Conservation (phyloP, 345 rosid genomes). For the Corymbia maculata region DNA sequence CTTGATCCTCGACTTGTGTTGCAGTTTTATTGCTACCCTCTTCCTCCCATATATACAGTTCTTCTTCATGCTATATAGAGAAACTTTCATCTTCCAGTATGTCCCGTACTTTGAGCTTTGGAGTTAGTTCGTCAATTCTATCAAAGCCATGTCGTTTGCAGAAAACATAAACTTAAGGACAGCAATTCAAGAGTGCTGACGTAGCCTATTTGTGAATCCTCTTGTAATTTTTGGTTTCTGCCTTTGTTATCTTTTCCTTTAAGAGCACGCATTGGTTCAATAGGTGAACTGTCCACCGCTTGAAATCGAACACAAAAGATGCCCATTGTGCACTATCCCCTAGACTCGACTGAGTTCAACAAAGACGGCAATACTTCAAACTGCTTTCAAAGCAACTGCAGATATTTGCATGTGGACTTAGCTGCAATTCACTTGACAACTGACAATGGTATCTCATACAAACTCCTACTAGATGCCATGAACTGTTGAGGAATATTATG, state of each 20-base stretch:
- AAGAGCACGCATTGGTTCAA: background rate
- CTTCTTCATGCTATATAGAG: background rate
- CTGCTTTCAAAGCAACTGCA: background rate
- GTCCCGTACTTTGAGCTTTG: background rate
- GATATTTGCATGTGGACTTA: background rate
- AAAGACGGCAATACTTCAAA: background rate
- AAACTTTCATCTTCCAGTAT: background rate
- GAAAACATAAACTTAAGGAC: background rate
- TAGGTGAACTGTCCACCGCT: background rate
- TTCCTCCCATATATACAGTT: background rate
- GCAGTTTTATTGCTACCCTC: background rate
- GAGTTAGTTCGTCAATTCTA: background rate
- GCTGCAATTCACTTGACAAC: background rate
- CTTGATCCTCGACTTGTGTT: background rate
- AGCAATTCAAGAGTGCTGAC: background rate
- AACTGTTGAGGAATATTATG: background rate
- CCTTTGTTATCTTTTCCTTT: background rate
- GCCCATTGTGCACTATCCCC: background rate
- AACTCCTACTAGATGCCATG: background rate
- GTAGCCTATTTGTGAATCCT: background rate
- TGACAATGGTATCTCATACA: background rate
- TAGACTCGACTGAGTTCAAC: background rate
- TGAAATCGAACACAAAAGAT: background rate
- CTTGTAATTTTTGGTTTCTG: background rate
- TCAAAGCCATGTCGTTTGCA: background rate